A percentile compares a stretch with the other conserved stretches of the same genome.
These are phyloP conservation scores for Alternaria longipes DNA, from an alignment of 2,329 filamentous ascomycete genomes.

Conservation along the genomic window DNA sequence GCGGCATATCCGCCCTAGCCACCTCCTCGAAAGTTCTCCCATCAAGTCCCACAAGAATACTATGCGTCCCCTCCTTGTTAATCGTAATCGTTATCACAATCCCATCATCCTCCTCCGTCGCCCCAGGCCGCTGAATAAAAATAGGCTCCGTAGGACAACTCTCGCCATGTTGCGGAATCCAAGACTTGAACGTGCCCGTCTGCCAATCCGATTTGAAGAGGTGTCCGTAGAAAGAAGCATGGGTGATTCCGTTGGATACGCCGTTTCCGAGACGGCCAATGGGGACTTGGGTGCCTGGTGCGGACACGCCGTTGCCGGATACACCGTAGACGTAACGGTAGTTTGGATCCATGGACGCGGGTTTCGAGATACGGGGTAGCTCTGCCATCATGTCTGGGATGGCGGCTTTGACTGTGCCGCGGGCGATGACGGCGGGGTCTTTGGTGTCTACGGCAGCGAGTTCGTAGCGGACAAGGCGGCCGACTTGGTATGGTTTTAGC, in stretches of 20 bases:
- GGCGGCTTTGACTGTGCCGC: not conserved
- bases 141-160: conserved; percentile 1
- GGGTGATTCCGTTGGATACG: not conserved
- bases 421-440: not conserved
- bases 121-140: not conserved
- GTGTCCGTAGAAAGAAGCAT: not conserved
- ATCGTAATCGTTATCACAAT: conserved; percentile 7
- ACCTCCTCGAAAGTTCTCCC: conserved; percentile 2
- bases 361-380: not conserved
- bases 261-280: not conserved
- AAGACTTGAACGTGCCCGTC: not conserved
- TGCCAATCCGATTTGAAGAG: conserved; percentile 5
- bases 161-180: not conserved
- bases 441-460: not conserved
- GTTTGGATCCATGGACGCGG: not conserved
- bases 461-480: conserved; percentile 2
- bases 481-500: not conserved
- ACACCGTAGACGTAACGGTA: conserved; percentile 10
- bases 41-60: conserved; percentile 4
- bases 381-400: not conserved
- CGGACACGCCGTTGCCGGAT: not conserved
- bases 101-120: not conserved
- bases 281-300: not conserved
- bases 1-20: not conserved
- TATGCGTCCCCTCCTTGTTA: not conserved